Percentiles rank a stretch among this genome's conserved stretches.
These are phyloP conservation scores for Ustilago esculenta DNA, from an alignment of 1,284 basidiomycete species.

Conservation along the genomic window DNA sequence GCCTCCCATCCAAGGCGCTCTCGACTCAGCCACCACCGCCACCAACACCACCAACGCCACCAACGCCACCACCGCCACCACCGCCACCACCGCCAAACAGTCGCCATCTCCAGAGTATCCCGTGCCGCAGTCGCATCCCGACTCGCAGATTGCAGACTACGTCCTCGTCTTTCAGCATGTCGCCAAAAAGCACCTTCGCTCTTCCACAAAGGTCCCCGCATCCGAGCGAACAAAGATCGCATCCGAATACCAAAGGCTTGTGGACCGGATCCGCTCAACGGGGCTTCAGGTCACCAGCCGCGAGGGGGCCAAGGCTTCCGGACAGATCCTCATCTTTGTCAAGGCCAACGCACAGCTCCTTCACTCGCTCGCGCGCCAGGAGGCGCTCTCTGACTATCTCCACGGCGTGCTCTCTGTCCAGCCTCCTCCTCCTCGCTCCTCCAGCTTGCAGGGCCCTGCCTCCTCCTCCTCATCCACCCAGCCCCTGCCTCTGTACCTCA, in stretches of 20 bases:
- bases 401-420: slow-evolving; percentile 52
- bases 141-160: slow-evolving; percentile 53
- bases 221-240: slow-evolving; percentile 34
- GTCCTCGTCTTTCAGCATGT: slow-evolving; percentile 58
- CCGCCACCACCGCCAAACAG: not conserved
- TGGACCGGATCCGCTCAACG: slow-evolving; percentile 36
- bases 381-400: slow-evolving; percentile 57
- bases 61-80: too few relatives aligned
- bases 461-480: not conserved
- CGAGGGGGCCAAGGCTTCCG: slow-evolving; percentile 31
- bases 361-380: slow-evolving; percentile 23
- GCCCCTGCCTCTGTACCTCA: slow-evolving; percentile 14
- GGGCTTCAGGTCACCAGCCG: slow-evolving; percentile 58
- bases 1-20: slow-evolving; percentile 33
- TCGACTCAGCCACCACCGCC: slow-evolving; percentile 6
- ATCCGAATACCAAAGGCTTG: slow-evolving; percentile 45
- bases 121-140: slow-evolving; percentile 26
- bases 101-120: slow-evolving; percentile 14
- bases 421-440: slow-evolving; percentile 35
- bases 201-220: slow-evolving; percentile 37
- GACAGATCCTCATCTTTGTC: slow-evolving; percentile 61
- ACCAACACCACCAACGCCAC: too few relatives aligned
- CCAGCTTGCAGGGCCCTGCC: slow-evolving; percentile 18
- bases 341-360: slow-evolving; percentile 37
- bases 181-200: slow-evolving; percentile 35